These are phyloP conservation scores for Stemphylium lycopersici DNA, from an alignment of 2,329 filamentous ascomycete species.

Conservation along the genomic window DNA sequence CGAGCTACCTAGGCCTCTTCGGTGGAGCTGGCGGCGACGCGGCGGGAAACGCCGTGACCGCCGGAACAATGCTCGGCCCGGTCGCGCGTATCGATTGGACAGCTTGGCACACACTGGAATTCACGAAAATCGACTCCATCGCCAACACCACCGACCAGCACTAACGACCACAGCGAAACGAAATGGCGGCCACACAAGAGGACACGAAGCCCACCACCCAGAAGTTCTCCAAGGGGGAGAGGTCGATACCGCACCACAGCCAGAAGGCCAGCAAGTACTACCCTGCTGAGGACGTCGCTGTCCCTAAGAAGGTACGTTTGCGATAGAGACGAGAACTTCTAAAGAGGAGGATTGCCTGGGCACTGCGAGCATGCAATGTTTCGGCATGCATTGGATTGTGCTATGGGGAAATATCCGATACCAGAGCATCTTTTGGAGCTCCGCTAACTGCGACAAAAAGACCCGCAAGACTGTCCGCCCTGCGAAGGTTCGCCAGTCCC, in stretches of 20 bases:
- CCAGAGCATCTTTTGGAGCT: constrained; percentile 16
- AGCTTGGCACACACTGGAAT: constrained; percentile 21
- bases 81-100: constrained; percentile 19
- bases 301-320: constrained; percentile 90
- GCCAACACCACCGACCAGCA: constrained; percentile 25
- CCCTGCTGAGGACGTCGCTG: constrained; percentile 87
- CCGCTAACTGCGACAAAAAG: constrained; percentile 58
- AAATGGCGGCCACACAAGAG: constrained; percentile 66
- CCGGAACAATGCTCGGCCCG: constrained; percentile 17
- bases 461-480: constrained; percentile 92
- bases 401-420: constrained; percentile 2
- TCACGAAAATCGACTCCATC: constrained; percentile 20
- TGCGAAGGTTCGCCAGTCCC: constrained; percentile 84
- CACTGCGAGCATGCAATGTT: constrained; percentile 6
- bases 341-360: constrained; percentile 22
- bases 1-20: constrained; percentile 20
- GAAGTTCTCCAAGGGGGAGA: constrained; percentile 97
- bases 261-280: constrained; percentile 99
- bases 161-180: constrained; percentile 58
- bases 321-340: constrained; percentile 21
- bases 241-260: constrained; percentile 82
- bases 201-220: constrained; percentile 64
- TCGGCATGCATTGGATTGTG: constrained; percentile 8
- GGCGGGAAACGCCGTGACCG: constrained; percentile 16
- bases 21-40: constrained; percentile 17